A percentile compares a stretch with the other conserved stretches of the same genome.
phyloP scores from a whole-genome alignment of 2,329 filamentous ascomycete genomes.

The Madurella mycetomatis region DNA sequence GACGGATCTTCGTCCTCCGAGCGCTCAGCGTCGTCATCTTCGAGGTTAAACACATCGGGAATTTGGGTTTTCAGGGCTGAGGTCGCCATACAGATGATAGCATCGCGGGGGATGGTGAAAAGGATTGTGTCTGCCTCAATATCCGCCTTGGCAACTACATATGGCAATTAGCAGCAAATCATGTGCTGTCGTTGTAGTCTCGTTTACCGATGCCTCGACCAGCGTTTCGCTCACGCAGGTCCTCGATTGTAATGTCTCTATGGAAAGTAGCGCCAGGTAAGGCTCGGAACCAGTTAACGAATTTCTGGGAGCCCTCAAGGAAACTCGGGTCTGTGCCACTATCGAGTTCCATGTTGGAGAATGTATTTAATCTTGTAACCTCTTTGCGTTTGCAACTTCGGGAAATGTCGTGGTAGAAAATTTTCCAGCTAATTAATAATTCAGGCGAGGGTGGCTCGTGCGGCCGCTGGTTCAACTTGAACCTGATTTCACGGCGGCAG shows the following conservation, averaged over 20 bases:
- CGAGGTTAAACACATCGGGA: constrained; percentile 46
- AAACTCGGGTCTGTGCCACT: constrained; percentile 33
- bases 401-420: too few species aligned
- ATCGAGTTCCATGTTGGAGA: constrained; percentile 16
- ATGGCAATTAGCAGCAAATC: not conserved
- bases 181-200: not conserved
- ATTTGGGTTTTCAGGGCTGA: constrained; percentile 60
- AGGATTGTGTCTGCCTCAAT: constrained; percentile 71
- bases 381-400: too few species aligned
- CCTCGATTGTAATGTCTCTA: constrained; percentile 46
- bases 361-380: too few species aligned
- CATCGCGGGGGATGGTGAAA: constrained; percentile 70
- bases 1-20: constrained; percentile 31
- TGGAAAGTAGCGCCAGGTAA: constrained; percentile 52
- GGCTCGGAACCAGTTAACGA: constrained; percentile 51
- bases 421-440: too few species aligned
- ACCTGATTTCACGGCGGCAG: too few species aligned
- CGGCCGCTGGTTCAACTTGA: too few species aligned
- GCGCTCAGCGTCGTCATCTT: constrained; percentile 32
- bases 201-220: constrained; percentile 53
- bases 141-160: constrained; percentile 62
- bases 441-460: too few species aligned
- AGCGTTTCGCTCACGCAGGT: constrained; percentile 46
- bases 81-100: constrained; percentile 68
- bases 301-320: constrained; percentile 39